Conservation (phyloP, 768 basidiomycete genomes). For the Boletus subcaerulescens region DNA sequence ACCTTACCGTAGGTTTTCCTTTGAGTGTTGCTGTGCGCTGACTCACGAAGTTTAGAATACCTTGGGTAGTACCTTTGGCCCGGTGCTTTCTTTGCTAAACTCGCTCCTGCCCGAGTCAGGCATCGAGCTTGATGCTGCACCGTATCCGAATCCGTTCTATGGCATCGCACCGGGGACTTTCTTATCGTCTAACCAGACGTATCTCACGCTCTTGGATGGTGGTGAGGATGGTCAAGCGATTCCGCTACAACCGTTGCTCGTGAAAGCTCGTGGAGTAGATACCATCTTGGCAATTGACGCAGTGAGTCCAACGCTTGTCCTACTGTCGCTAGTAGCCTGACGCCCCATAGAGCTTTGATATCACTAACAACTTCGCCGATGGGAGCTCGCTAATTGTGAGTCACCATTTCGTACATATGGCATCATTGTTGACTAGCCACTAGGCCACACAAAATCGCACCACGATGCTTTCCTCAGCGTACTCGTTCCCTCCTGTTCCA, state of each 20-base stretch:
- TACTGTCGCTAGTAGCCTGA: background rate
- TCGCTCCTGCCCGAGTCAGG: slow-evolving; percentile 23
- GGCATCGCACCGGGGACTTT: slow-evolving; percentile 36
- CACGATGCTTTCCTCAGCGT: slow-evolving; percentile 29
- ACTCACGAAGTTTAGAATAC: slow-evolving; percentile 5
- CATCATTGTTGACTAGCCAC: background rate
- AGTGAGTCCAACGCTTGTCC: slow-evolving; percentile 12
- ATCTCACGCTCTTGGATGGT: slow-evolving; percentile 38
- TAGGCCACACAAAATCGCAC: slow-evolving; percentile 40
- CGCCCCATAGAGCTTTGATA: slow-evolving; percentile 10
- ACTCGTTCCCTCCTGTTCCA: slow-evolving; percentile 35
- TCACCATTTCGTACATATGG: background rate
- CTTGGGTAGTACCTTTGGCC: slow-evolving; percentile 5
- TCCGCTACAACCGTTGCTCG: slow-evolving; percentile 49
- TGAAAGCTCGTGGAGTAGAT: slow-evolving; percentile 44
- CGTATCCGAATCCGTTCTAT: slow-evolving; percentile 38
- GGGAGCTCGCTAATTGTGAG: slow-evolving; percentile 28
- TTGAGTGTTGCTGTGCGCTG: background rate
- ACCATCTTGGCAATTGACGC: slow-evolving; percentile 51
- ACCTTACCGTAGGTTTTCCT: slow-evolving; percentile 24
- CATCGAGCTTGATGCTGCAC: slow-evolving; percentile 30
- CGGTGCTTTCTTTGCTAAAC: slow-evolving; percentile 14
- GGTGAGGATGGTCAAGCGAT: slow-evolving; percentile 42
- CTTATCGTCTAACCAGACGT: slow-evolving; percentile 29
- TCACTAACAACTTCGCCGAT: slow-evolving; percentile 15